Percentiles rank a stretch among this genome's conserved stretches.
Conservation (phyloP, 306 rosid species). For the Nissolia schottii region DNA sequence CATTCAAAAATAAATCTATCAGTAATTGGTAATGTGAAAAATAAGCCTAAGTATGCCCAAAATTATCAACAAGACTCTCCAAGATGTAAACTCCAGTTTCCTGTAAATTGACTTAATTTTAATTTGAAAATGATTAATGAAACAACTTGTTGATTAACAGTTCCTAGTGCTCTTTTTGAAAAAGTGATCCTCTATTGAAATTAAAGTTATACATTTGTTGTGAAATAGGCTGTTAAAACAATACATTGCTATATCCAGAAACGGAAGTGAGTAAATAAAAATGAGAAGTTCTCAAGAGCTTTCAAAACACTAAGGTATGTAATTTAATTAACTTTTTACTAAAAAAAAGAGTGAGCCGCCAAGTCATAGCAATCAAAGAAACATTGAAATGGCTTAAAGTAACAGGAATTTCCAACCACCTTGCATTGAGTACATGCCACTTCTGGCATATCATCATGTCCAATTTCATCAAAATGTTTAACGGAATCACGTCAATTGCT, state of each 20-base stretch:
- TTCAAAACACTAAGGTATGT: background rate
- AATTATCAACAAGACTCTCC: background rate
- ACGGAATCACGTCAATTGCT: background rate
- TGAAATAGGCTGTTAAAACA: background rate
- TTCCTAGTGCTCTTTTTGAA: background rate
- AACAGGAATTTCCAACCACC: background rate
- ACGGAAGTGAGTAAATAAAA: background rate
- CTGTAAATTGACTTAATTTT: background rate
- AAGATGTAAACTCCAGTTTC: background rate
- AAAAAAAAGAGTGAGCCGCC: background rate
- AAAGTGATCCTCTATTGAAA: background rate
- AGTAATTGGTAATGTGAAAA: background rate
- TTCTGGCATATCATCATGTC: background rate
- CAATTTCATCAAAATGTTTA: slow-evolving; percentile 4
- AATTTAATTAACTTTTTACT: background rate
- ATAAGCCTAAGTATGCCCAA: background rate
- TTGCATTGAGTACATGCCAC: background rate
- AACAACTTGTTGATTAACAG: background rate
- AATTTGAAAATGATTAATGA: background rate
- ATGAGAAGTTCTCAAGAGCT: background rate
- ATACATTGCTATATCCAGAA: background rate
- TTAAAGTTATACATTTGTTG: background rate
- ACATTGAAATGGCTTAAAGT: background rate
- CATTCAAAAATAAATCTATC: background rate
- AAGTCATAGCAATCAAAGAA: background rate